These are phyloP conservation scores for Septoria petroselini DNA, from an alignment of 2,329 filamentous ascomycete species.

Conservation along the genomic window DNA sequence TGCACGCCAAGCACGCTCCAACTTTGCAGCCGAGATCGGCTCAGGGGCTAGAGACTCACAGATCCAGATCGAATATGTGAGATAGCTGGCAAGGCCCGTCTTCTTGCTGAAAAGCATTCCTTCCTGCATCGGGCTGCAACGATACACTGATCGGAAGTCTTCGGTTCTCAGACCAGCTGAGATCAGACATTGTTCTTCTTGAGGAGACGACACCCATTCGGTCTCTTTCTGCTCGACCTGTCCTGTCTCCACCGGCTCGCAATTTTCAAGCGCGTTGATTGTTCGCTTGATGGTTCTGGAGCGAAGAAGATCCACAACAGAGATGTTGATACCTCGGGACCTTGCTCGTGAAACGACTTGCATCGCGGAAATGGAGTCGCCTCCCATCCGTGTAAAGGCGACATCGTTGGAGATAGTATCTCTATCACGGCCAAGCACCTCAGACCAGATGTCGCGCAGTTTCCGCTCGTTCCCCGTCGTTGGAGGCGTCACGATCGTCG, in stretches of 20 bases:
- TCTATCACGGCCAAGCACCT: background rate
- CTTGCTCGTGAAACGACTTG: constrained; percentile 36
- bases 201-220: background rate
- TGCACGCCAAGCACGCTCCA: background rate
- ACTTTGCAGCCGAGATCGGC: background rate
- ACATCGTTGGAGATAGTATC: constrained; percentile 28
- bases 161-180: background rate
- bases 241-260: background rate
- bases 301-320: background rate
- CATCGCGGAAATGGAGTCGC: constrained; percentile 49
- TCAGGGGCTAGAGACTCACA: background rate
- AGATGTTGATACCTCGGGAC: background rate
- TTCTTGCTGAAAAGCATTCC: constrained; percentile 3
- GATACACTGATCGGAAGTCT: background rate
- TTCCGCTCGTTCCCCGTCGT: background rate
- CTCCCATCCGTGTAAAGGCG: constrained; percentile 48
- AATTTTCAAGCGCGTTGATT: background rate
- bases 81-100: constrained; percentile 1
- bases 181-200: background rate
- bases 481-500: background rate
- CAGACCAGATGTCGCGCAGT: constrained; percentile 12
- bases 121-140: constrained; percentile 4
- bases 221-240: background rate
- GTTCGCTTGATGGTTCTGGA: background rate
- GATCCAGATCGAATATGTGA: constrained; percentile 1